A percentile compares a stretch with the other conserved stretches of the same genome.
These are phyloP conservation scores for Iodosphaeria phyllophila DNA, from an alignment of 2,329 filamentous ascomycete genomes.

Conservation along the genomic window DNA sequence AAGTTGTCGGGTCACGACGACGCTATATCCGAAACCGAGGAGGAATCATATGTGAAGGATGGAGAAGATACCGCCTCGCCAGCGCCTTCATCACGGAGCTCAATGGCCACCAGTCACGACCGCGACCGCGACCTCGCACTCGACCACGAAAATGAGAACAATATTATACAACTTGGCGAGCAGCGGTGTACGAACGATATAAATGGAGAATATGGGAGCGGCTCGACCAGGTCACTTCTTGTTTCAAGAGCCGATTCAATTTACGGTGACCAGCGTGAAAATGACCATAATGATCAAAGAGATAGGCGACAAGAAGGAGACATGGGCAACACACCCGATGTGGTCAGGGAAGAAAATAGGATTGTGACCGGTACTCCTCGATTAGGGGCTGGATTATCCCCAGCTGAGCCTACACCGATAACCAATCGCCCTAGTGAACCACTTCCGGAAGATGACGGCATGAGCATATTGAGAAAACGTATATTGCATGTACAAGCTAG, in stretches of 20 bases:
- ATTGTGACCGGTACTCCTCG: background rate
- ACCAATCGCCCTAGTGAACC: constrained; percentile 6
- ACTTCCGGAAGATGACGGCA: constrained; percentile 65
- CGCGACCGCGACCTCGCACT: too few relatives aligned
- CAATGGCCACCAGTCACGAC: constrained; percentile 4
- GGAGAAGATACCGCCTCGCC: constrained; percentile 9
- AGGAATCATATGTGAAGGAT: constrained; percentile 9
- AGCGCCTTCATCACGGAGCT: constrained; percentile 10
- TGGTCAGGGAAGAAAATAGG: too few relatives aligned
- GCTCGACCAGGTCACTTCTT: too few relatives aligned
- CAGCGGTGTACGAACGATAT: background rate
- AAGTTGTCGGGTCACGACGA: constrained; percentile 9
- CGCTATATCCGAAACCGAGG: constrained; percentile 12
- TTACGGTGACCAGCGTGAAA: too few relatives aligned
- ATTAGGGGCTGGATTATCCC: background rate
- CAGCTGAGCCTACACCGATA: background rate
- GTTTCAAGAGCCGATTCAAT: too few relatives aligned
- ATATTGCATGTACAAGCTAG: constrained; percentile 51
- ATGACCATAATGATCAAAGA: background rate
- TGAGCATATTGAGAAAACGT: constrained; percentile 43
- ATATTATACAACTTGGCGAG: too few relatives aligned
- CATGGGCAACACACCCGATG: too few relatives aligned
- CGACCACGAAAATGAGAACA: too few relatives aligned
- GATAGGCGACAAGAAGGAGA: too few relatives aligned
- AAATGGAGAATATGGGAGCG: too few relatives aligned